These are phyloP conservation scores for Pseudocercospora macadamiae DNA, from an alignment of 2,329 filamentous ascomycete genomes.

Conservation along the genomic window DNA sequence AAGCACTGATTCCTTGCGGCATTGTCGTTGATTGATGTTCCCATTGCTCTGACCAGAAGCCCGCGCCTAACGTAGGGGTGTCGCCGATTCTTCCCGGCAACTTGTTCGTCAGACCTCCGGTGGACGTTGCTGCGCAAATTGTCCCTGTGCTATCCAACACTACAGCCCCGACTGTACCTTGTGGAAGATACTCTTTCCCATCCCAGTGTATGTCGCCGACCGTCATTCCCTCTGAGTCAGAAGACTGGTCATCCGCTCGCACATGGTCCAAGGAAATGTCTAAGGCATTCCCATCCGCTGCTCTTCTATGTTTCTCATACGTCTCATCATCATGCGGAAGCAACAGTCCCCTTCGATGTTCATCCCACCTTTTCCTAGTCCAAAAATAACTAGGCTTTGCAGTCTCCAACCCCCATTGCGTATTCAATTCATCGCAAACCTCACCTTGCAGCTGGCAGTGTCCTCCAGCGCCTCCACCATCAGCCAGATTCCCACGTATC, in stretches of 20 bases:
- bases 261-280: not conserved
- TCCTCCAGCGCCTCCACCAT: slow-evolving; percentile 63
- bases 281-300: slow-evolving; percentile 32
- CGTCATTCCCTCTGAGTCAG: not conserved
- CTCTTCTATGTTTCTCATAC: slow-evolving; percentile 48
- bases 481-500: slow-evolving; percentile 64
- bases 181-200: slow-evolving; percentile 69
- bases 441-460: slow-evolving; percentile 71
- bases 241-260: not conserved
- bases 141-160: slow-evolving; percentile 76
- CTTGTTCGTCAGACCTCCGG: slow-evolving; percentile 87
- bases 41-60: slow-evolving; percentile 92
- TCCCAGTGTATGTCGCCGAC: slow-evolving; percentile 52
- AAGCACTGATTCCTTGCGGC: not conserved
- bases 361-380: slow-evolving; percentile 76
- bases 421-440: slow-evolving; percentile 70
- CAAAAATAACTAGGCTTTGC: slow-evolving; percentile 76
- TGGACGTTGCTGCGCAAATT: slow-evolving; percentile 67
- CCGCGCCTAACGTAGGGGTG: slow-evolving; percentile 79
- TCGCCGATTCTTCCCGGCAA: slow-evolving; percentile 82
- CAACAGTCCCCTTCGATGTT: slow-evolving; percentile 67
- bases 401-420: slow-evolving; percentile 68
- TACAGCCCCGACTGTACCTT: slow-evolving; percentile 83
- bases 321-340: slow-evolving; percentile 40
- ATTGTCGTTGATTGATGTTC: slow-evolving; percentile 1